Conservation (phyloP, 2,329 filamentous ascomycete genomes). For the Cordyceps pruinosa region DNA sequence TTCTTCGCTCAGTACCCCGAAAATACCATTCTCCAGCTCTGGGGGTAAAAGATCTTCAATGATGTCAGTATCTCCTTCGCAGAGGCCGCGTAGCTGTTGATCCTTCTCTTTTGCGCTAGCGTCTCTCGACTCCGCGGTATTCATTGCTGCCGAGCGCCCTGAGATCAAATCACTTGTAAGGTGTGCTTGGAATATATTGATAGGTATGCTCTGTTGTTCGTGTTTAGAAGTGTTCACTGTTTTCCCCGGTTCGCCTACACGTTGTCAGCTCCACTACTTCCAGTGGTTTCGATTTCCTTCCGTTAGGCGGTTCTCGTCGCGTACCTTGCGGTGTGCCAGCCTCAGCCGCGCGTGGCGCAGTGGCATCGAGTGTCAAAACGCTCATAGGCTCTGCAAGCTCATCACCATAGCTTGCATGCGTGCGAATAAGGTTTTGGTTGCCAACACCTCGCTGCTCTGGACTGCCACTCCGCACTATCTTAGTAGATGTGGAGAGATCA, state of each 20-base stretch:
- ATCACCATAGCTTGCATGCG: slow-evolving; percentile 14
- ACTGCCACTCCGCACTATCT: slow-evolving; percentile 38
- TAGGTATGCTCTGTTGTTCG: neutral
- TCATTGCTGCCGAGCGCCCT: neutral
- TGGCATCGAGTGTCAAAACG: slow-evolving; percentile 24
- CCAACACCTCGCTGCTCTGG: neutral
- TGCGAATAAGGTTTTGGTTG: neutral
- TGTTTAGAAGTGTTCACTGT: neutral
- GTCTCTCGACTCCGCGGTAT: neutral
- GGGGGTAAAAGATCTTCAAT: slow-evolving; percentile 61
- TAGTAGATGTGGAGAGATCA: slow-evolving; percentile 51
- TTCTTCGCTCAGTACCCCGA: slow-evolving; percentile 64
- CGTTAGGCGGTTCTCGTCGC: slow-evolving; percentile 10
- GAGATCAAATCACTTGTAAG: neutral
- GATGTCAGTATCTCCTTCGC: slow-evolving; percentile 75
- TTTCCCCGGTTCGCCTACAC: neutral
- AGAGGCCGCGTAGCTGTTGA: slow-evolving; percentile 40
- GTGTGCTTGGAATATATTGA: neutral
- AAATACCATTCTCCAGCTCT: slow-evolving; percentile 51
- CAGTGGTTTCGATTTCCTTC: slow-evolving; percentile 15
- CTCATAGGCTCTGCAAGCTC: slow-evolving; percentile 26
- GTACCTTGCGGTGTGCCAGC: slow-evolving; percentile 16
- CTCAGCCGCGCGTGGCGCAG: slow-evolving; percentile 12
- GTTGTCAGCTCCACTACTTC: slow-evolving; percentile 13
- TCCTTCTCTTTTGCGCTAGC: slow-evolving; percentile 11